phyloP scores from a whole-genome alignment of 352 stramenopile genomes.

The Globisporangium mamillatum region DNA sequence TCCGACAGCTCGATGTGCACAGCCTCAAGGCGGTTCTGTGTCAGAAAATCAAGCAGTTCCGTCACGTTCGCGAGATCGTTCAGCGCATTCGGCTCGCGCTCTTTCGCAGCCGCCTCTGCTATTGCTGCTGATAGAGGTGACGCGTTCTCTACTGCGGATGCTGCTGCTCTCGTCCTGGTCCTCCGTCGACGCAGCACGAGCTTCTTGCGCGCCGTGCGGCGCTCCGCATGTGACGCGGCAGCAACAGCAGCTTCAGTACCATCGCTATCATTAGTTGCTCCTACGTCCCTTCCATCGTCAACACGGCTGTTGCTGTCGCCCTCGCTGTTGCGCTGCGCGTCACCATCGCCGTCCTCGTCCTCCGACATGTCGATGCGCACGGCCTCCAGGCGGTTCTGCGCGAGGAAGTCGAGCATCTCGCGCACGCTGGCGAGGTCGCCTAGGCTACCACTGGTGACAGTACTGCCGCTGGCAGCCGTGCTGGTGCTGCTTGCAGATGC shows the following conservation, averaged over 20 bases:
- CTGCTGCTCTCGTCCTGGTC: neutral
- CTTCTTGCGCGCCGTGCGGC: slow-evolving; percentile 1
- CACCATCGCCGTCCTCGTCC: neutral
- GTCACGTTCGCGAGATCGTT: slow-evolving; percentile 2
- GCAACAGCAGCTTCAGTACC: too few relatives aligned
- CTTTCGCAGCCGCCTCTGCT: neutral
- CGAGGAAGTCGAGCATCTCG: slow-evolving; percentile 16
- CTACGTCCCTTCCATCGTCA: neutral
- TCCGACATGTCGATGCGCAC: slow-evolving; percentile 10
- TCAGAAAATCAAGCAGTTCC: slow-evolving; percentile 10
- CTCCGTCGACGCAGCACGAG: slow-evolving; percentile 6
- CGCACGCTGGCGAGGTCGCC: slow-evolving; percentile 7
- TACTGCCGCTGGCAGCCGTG: neutral
- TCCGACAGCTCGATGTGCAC: slow-evolving; percentile 7
- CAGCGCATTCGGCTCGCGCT: neutral
- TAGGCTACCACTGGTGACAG: neutral
- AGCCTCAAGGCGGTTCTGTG: neutral
- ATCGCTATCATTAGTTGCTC: neutral
- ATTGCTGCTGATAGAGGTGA: neutral
- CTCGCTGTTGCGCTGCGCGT: neutral
- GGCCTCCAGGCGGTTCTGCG: slow-evolving; percentile 5
- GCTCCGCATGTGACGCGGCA: neutral
- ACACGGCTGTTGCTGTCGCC: neutral
- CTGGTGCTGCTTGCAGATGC: neutral
- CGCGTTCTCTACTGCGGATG: neutral